These are phyloP conservation scores for Dacryopinax primogenitus DNA, from an alignment of 768 basidiomycete species.

Conservation along the genomic window DNA sequence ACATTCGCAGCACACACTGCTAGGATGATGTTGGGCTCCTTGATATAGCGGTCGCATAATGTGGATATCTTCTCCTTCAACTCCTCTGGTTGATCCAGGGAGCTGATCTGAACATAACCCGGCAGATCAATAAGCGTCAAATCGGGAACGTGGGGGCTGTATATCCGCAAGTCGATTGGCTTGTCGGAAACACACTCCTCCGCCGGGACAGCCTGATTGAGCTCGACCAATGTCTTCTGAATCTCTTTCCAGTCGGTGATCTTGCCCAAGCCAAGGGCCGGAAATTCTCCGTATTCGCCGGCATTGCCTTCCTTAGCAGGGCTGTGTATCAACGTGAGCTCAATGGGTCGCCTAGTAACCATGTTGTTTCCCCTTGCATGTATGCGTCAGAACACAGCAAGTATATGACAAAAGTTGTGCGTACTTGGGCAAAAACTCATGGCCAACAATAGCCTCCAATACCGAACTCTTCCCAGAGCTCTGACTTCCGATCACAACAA, in stretches of 20 bases:
- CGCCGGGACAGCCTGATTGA: slow-evolving; percentile 87
- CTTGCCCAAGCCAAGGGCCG: slow-evolving; percentile 73
- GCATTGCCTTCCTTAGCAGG: slow-evolving; percentile 45
- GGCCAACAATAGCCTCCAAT: slow-evolving; percentile 91
- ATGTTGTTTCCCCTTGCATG: slow-evolving; percentile 82
- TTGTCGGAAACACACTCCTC: slow-evolving; percentile 84
- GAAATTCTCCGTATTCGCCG: slow-evolving; percentile 89
- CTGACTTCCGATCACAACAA: slow-evolving; percentile 96
- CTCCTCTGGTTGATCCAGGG: slow-evolving; percentile 87
- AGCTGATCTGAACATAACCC: slow-evolving; percentile 90
- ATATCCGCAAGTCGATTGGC: slow-evolving; percentile 92
- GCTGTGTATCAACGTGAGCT: slow-evolving; percentile 90
- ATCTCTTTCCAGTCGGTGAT: slow-evolving; percentile 85
- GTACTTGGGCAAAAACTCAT: slow-evolving; percentile 95
- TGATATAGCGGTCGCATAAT: slow-evolving; percentile 92
- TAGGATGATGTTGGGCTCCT: slow-evolving; percentile 99
- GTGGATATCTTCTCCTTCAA: slow-evolving; percentile 83
- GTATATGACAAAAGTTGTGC: slow-evolving; percentile 24
- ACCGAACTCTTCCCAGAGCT: slow-evolving; percentile 98
- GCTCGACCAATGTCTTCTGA: slow-evolving; percentile 82
- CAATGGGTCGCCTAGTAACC: slow-evolving; percentile 97
- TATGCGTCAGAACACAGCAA: slow-evolving; percentile 11
- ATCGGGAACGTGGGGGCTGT: slow-evolving; percentile 91
- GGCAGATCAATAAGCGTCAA: slow-evolving; percentile 95
- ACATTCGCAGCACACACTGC: slow-evolving; percentile 98